Conservation (phyloP, 148 eudicot species). For the Amaranthus cruentus region DNA sequence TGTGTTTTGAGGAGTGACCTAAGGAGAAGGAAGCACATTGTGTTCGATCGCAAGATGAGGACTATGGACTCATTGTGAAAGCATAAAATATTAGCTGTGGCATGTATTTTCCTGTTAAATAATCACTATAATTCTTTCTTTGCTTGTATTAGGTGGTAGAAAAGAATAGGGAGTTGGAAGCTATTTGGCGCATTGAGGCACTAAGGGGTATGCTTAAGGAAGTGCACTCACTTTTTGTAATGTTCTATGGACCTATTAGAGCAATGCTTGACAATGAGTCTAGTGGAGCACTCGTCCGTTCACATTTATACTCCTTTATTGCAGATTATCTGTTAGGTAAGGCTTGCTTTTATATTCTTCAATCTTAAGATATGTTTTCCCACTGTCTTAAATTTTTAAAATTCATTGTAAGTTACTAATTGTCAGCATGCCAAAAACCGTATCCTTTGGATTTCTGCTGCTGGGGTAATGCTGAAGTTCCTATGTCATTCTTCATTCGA, state of each 20-base stretch:
- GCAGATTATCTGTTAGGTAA: conserved; percentile 85
- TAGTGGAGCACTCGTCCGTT: conserved; percentile 67
- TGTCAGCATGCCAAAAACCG: conserved; percentile 93
- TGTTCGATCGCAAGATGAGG: neutral
- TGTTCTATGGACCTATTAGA: conserved; percentile 86
- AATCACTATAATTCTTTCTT: conserved; percentile 3
- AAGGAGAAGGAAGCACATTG: neutral
- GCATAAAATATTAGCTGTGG: neutral
- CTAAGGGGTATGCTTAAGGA: conserved; percentile 80
- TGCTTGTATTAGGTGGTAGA: conserved; percentile 60
- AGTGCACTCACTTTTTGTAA: conserved; percentile 77
- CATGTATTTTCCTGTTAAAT: neutral
- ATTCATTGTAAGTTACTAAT: conserved; percentile 74
- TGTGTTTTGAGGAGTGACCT: neutral
- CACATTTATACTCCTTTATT: conserved; percentile 63
- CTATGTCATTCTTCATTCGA: conserved; percentile 58
- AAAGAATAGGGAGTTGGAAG: conserved; percentile 71
- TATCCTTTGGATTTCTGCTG: conserved; percentile 91
- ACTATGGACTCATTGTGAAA: neutral
- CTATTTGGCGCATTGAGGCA: conserved; percentile 79
- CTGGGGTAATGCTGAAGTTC: conserved; percentile 95
- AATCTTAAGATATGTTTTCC: conserved; percentile 16
- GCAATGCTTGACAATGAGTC: conserved; percentile 76
- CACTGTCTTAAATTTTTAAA: conserved; percentile 34
- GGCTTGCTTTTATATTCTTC: conserved; percentile 20